Evolutionary conservation across 352 stramenopile genomes (phyloP), one percentile per base, ranked within the genome.

Genomic region (Phytophthora sp.): DNA sequence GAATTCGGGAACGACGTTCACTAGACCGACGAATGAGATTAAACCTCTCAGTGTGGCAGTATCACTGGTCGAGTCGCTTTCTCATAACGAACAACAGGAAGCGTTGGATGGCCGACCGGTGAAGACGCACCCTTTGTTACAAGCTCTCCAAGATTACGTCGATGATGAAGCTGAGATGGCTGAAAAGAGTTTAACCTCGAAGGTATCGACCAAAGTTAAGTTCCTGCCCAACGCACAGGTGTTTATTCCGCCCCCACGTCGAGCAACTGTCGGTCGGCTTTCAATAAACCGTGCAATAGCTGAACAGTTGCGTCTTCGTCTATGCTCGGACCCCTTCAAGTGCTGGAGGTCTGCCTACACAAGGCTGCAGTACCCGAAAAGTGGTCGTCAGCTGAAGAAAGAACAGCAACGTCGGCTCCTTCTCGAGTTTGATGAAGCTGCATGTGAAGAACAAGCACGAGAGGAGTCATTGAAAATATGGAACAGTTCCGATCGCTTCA

Each of bases 51-150:
- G 80, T 62, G 77, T 92, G 13, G 84, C 80, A 4, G 81, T 90
- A 13, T 92, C 84, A 7, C 64, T 92, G 3, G 84, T 90, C 3
- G 81, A 86, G 20, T 92, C 84, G 4, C 70, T 92, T 27, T 90
- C 84, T 46, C 77, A 90, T 55, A 77, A 82, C 46, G 80, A 92
- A 45, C 76, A 92, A 50, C 84, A 89, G 38, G 84, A 92, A 45
- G 82, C 66, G 27, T 59, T 92, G 4, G 82, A 90, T 44, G 66
- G 59, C 3, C 77, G 81, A n/a, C 82, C 82, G 0, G 57, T 89
- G 5, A 91, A 89, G 69, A 81, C 58, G 1, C 84, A 93, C 42
- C 82, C 84, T 16, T 47, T 91, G 23, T 64, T 93, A 0, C 76
- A 90, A 44, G 82, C 82, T 7, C 64, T 93, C 30, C 74, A 89